These are phyloP conservation scores for Antarctomyces pellizariae DNA, from an alignment of 495 filamentous ascomycete species.

Conservation along the genomic window DNA sequence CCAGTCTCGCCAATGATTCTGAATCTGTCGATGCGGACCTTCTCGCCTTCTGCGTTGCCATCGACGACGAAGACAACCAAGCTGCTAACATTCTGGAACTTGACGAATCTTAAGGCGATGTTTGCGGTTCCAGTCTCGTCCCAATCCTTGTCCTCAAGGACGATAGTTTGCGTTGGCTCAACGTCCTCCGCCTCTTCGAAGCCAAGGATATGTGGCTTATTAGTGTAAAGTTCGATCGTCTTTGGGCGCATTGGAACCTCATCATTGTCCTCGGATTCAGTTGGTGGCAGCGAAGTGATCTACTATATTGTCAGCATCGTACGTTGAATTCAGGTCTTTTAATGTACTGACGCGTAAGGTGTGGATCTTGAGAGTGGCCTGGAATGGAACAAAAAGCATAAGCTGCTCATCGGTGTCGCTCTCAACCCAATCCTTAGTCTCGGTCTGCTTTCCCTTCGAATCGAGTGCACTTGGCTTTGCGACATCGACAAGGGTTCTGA, in stretches of 20 bases:
- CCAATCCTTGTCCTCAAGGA: conserved; percentile 57
- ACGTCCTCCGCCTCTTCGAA: conserved; percentile 92
- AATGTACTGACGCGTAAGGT: conserved; percentile 27
- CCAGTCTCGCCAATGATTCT: conserved; percentile 79
- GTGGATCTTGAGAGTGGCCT: conserved; percentile 73
- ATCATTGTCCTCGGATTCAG: conserved; percentile 34
- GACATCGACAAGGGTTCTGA: conserved; percentile 46
- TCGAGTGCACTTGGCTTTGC: conserved; percentile 40
- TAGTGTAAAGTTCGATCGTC: conserved; percentile 63
- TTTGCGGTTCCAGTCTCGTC: conserved; percentile 74
- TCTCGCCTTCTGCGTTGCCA: conserved; percentile 68
- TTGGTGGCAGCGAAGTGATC: conserved; percentile 57
- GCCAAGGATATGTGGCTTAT: conserved; percentile 66
- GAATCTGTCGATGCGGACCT: conserved; percentile 66
- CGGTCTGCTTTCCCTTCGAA: conserved; percentile 31
- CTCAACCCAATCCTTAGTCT: conserved; percentile 70
- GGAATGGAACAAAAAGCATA: conserved; percentile 83
- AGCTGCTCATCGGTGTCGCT: conserved; percentile 97
- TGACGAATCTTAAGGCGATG: conserved; percentile 72
- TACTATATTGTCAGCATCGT: conserved; percentile 15
- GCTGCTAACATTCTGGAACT: conserved; percentile 81
- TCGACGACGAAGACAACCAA: conserved; percentile 77
- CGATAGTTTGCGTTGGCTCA: conserved; percentile 49
- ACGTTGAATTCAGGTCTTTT: conserved; percentile 2
- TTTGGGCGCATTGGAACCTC: conserved; percentile 69